Base-by-base conservation (phyloP, 2,329 filamentous ascomycete species). In the Stylonectria norvegica region DNA sequence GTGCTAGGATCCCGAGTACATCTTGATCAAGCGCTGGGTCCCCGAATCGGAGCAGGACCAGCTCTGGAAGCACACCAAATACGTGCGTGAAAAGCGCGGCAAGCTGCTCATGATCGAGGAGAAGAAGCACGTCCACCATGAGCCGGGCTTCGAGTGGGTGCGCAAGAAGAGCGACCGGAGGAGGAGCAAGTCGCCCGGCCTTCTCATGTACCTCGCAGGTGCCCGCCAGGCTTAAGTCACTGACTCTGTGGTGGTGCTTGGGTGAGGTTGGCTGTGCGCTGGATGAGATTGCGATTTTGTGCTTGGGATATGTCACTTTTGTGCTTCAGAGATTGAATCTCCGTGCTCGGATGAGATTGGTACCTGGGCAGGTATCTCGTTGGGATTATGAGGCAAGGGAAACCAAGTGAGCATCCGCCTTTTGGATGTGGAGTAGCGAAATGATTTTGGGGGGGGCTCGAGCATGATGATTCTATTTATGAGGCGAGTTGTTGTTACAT, bases 21-120 rank as follows among this genome's bases (percentile, higher is more conserved):
- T 89, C 40, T 64, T 90, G 43, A 85, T 89, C 65, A 86, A 85
- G 63, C 73, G 80, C 40, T 86, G 79, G 79, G 79, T 89, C 36
- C 76, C 79, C 4, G 81, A 88, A 52, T 76, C 78, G 46, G 78
- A 88, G 58, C 85, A 88, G 56, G 77, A 87, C 43, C 69, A 79
- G 41, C 74, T 89, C 34, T 90, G 86, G 75, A 75, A 78, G 30
- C 84, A 89, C 64, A 88, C 85, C 3, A 73, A 73, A 46, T 67
- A 73, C 30, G 60, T 87, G 47, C 80, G 81, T n/a, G 76, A 81
- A 55, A 72, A 70, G 58, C 68, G 71, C 5, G 60, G 58, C 32
- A 72, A 69, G 53, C 60, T 71, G 29, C 63, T 74, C 12, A 60
- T 73, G 39, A 65, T 79, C 34, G 72, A 76, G 45, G 74, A 70